Evolutionary conservation across 352 stramenopile species (phyloP), one percentile per base, ranked within the genome.

Genomic region (Lagenidium sp.): DNA sequence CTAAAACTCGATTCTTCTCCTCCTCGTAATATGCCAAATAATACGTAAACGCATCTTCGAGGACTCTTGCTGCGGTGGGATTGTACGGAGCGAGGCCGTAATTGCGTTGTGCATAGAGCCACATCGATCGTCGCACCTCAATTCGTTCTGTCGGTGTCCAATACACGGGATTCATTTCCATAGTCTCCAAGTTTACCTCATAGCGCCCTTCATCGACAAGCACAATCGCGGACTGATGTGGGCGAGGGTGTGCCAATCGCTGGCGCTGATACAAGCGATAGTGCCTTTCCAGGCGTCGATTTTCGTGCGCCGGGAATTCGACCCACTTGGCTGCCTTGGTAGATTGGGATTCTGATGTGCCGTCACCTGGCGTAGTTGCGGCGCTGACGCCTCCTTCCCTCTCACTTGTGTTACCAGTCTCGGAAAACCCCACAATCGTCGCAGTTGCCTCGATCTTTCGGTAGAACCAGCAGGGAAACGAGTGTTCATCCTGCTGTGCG

Each of bases 391-490:
- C n/a, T n/a, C n/a, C n/a, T n/a, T n/a, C n/a, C n/a, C n/a, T n/a
- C n/a, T n/a, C n/a, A n/a, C n/a, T 47, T 42, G 34, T 44, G 18
- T 30, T 39, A n/a, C 30, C 22, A 23, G 7, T 28, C 29, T 31
- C 29, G 8, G 28, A 8, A 8, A 15, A 32, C 28, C 15, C 4
- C 26, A 35, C 18, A 46, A 26, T 41, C 6, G 19, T 7, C 18
- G 23, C 15, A 4, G 28, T 18, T 0, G 48, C 13, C 26, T 68
- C 57, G 36, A 81, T 53, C 42, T 89, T 91, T 50, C 68, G 68
- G 55, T 84, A 89, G 45, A 91, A 91, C 79, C 79, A 91, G 34
- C 82, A 82, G 13, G 79, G 74, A 36, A 89, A 86, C 3, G 78
- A 57, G 23, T 68, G 67, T 6, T 62, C 40, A 44, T 86, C 63